Evolutionary conservation across 306 rosid species (phyloP).

Genomic region (Trichosanthes cucumerina): DNA sequence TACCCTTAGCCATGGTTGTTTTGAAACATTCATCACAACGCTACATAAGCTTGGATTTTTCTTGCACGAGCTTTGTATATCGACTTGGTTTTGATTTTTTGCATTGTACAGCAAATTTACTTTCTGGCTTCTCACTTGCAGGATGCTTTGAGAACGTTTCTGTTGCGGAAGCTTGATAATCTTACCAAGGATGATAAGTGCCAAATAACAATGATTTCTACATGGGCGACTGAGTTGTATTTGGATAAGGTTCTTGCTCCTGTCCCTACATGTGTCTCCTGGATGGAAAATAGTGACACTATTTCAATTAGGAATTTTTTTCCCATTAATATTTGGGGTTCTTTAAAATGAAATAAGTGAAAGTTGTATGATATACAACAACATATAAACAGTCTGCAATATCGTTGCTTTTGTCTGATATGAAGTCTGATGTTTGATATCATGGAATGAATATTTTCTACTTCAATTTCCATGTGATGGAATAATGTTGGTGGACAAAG

Average conservation of each 20-base stretch:
- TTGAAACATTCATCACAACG: background rate
- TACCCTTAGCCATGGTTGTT: background rate
- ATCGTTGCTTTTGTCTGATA: background rate
- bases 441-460: background rate
- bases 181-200: slow-evolving; percentile 79
- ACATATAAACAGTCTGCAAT: background rate
- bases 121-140: slow-evolving; percentile 25
- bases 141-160: slow-evolving; percentile 91
- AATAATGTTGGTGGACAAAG: background rate
- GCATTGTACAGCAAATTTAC: background rate
- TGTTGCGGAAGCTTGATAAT: slow-evolving; percentile 80
- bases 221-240: slow-evolving; percentile 93
- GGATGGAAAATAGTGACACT: slow-evolving; percentile 15
- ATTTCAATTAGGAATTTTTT: background rate
- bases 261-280: slow-evolving; percentile 16
- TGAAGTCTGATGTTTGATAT: background rate
- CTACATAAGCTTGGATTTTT: background rate
- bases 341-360: background rate
- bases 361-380: background rate
- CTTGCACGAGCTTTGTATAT: background rate
- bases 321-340: background rate
- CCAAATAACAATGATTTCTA: slow-evolving; percentile 98
- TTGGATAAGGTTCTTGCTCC: slow-evolving; percentile 70
- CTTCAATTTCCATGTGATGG: background rate
- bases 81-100: background rate